A percentile compares a stretch with the other conserved stretches of the same genome.
These are phyloP conservation scores for Canavalia ensiformis DNA, from an alignment of 306 rosid genomes.

Conservation along the genomic window DNA sequence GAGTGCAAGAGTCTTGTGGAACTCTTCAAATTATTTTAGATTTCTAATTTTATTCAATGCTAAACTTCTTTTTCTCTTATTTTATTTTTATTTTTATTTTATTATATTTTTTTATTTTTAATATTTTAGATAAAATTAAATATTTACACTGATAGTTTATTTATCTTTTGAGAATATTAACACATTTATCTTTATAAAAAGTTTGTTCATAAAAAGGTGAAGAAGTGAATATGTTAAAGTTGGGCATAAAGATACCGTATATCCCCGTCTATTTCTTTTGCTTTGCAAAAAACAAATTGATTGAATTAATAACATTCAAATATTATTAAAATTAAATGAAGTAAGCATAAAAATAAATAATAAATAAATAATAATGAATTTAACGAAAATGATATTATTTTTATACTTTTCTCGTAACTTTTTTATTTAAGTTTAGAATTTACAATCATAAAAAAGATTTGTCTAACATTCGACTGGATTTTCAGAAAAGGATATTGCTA, in stretches of 20 bases:
- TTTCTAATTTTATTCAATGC: no score
- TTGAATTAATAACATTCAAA: constrained; percentile 12
- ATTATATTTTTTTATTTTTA: no score
- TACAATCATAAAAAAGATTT: constrained; percentile 16
- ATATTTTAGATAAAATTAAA: no score
- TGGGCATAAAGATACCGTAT: constrained; percentile 50
- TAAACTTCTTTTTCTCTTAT: no score
- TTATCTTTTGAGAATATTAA: constrained; percentile 44
- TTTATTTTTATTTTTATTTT: no score
- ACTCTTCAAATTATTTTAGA: no score
- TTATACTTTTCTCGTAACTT: constrained; percentile 6
- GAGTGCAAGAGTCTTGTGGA: no score
- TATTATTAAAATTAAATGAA: constrained; percentile 41
- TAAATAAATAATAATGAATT: constrained; percentile 22
- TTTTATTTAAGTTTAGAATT: constrained; percentile 3
- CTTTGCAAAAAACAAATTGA: not conserved
- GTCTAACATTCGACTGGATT: not conserved
- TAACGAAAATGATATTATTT: constrained; percentile 5
- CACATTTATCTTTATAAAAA: constrained; percentile 43
- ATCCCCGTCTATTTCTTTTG: constrained; percentile 46
- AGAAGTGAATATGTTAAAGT: constrained; percentile 56
- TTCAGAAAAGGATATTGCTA: constrained; percentile 21
- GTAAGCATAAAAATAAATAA: not conserved
- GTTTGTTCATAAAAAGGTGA: constrained; percentile 50
- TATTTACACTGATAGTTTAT: no score